Base-by-base conservation (phyloP, 768 basidiomycete genomes). In the Psilocybe sp. region DNA sequence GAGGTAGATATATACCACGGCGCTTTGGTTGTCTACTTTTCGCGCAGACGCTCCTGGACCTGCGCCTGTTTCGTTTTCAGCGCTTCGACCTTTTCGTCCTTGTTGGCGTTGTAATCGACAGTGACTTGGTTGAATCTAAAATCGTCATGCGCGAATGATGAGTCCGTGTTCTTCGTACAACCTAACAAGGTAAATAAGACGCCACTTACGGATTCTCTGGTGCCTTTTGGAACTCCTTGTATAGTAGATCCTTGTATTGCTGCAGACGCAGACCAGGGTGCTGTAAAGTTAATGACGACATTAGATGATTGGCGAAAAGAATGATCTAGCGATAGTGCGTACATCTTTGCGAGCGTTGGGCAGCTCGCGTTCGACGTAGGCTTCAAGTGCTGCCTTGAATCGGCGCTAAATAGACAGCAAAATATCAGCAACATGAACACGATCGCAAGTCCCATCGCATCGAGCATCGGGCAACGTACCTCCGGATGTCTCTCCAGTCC, bases 201-300 rank as follows among this genome's bases (percentile, higher is more conserved):
- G 34, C 32, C 6, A 67, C 87, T 63, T 70, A 95, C 93, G 94
- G 90, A 68, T 97, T 97, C 54, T 97, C 94, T 0, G 93, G 91
- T 1, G 90, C 86, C 68, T 97, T 98, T 68, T 97, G 91, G 83
- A 98, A 98, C 66, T 92, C 84, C 70, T 96, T 97, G 80, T 81
- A 87, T 42, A 97, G 70, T 43, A 93, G 69, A 52, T 98, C 94
- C 64, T 84, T 87, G 67, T 96, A 95, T 67, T 98, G 95, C 60
- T 95, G 87, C 59, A 95, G 67, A 51, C 95, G 84, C 54, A 97
- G 72, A 5, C 95, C 95, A 42, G 93, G 93, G 64, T 90, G 90
- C 86, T 93, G 56, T 19, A 46, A 33, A 45, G 36, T 55, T 18
- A 40, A 37, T 50, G 47, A 48, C 46, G 37, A 45, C 46, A 48